Evolutionary conservation across 805 yeast genomes (phyloP), one percentile per base, ranked within the genome.

Genomic region (Candida loeiensis): DNA sequence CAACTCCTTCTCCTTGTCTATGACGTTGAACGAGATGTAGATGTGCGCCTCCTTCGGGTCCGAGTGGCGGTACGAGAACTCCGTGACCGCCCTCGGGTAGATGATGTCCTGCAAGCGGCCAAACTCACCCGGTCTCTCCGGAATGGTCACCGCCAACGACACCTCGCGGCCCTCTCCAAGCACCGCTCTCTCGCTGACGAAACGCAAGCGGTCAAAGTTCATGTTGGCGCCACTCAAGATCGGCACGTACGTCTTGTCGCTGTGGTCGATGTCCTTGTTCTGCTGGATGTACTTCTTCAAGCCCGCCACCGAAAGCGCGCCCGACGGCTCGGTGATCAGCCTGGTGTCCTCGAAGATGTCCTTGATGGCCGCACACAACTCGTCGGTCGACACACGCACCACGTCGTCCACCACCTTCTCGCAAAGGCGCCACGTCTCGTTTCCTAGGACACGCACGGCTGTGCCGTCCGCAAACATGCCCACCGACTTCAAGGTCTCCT

Each of bases 401-500:
- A 90, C 82, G 47, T 88, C 98, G 61, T 93, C 99, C n/a, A 95
- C 86, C 44, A 76, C 75, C 34, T 84, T 79, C 50, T 74, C 67
- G 50, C 89, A 79, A 8, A 91, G 74, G 54, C 93, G 74, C 72
- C 87, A 93, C 9, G 96, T 85, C 63, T 95, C 99, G 44, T 81
- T 85, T 45, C 99, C 99, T 16, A 88, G 72, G 18, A 82, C 61
- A 56, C 81, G 85, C 31, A 93, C 99, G 7, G 99, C 97, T 8
- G 99, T 88, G 59, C 99, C 99, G 61, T 93, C 99, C 16, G 99
- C 99, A 64, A 93, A 93, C 6, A 85, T 70, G n/a, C 99, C 99
- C 3, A 90, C 98, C n/a, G 73, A 67, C 17, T 71, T 61, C 37
- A 95, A 71, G 2, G 69, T 57, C 9, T 75, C 79, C 48, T 83